These are phyloP conservation scores for Babesia sp. DNA, from an alignment of 169 alveolate genomes.

Conservation along the genomic window DNA sequence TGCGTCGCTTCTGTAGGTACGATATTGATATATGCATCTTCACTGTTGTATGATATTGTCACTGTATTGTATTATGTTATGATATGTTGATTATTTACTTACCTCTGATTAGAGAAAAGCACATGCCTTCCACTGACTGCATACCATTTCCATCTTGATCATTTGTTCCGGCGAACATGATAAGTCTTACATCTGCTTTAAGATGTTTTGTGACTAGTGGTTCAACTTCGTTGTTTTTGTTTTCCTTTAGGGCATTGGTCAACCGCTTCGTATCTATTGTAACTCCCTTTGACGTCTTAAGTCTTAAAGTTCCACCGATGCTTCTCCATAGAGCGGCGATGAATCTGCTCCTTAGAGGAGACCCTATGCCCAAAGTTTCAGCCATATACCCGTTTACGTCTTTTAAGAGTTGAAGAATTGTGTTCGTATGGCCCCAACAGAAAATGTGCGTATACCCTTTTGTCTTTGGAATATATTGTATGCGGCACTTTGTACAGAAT, in stretches of 20 bases:
- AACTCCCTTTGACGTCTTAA: slow-evolving; percentile 20
- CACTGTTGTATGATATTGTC: slow-evolving; percentile 2
- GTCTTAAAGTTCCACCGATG: neutral
- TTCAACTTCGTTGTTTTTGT: neutral
- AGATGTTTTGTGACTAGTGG: neutral
- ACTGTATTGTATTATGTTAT: neutral
- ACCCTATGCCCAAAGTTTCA: slow-evolving; percentile 13
- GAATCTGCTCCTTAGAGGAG: slow-evolving; percentile 4
- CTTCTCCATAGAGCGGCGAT: neutral
- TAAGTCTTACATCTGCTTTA: neutral
- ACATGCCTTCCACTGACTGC: neutral
- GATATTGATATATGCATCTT: neutral
- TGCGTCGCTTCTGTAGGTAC: slow-evolving; percentile 24
- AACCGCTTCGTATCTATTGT: neutral
- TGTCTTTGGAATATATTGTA: too few relatives aligned
- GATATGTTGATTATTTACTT: neutral
- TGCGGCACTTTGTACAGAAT: neutral
- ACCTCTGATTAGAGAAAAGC: slow-evolving; percentile 10
- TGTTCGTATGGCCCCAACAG: too few relatives aligned
- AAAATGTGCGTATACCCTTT: too few relatives aligned
- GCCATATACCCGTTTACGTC: too few relatives aligned
- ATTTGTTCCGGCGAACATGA: neutral
- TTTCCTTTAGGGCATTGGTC: neutral
- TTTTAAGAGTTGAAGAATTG: too few relatives aligned
- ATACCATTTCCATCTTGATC: neutral